Conservation (phyloP, 805 yeast genomes). For the Candida coleopterorum region DNA sequence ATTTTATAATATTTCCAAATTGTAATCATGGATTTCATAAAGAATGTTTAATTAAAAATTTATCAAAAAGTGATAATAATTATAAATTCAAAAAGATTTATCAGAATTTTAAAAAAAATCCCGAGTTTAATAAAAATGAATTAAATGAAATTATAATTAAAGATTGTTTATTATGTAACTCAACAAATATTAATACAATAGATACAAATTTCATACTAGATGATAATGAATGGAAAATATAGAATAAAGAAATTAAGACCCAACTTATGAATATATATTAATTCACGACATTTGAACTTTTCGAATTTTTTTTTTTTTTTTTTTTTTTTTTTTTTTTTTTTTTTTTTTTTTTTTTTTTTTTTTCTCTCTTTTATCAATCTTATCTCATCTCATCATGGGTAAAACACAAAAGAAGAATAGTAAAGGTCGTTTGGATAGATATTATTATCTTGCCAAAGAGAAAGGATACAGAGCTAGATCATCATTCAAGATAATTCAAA, state of each 20-base stretch:
- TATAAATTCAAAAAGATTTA: conserved; percentile 61
- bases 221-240: conserved; percentile 5
- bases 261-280: too few relatives aligned
- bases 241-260: too few relatives aligned
- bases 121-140: conserved; percentile 38
- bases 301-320: conserved; percentile 9
- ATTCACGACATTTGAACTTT: too few relatives aligned
- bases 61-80: conserved; percentile 56
- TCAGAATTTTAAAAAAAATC: conserved; percentile 45
- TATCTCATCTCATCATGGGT: conserved; percentile 52
- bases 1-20: conserved; percentile 75
- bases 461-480: conserved; percentile 99
- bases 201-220: conserved; percentile 49
- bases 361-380: not conserved
- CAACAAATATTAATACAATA: conserved; percentile 60
- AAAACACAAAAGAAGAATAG: conserved; percentile 91
- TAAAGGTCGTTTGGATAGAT: conserved; percentile 98
- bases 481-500: conserved; percentile 89
- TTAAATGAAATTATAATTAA: conserved; percentile 56
- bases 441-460: conserved; percentile 94
- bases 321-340: not conserved
- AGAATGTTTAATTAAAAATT: conserved; percentile 70
- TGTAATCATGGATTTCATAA: conserved; percentile 88
- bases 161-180: conserved; percentile 77
- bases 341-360: not conserved